phyloP scores from a whole-genome alignment of 371 early-diverging fungal genomes.

The Synchytrium microbalum region DNA sequence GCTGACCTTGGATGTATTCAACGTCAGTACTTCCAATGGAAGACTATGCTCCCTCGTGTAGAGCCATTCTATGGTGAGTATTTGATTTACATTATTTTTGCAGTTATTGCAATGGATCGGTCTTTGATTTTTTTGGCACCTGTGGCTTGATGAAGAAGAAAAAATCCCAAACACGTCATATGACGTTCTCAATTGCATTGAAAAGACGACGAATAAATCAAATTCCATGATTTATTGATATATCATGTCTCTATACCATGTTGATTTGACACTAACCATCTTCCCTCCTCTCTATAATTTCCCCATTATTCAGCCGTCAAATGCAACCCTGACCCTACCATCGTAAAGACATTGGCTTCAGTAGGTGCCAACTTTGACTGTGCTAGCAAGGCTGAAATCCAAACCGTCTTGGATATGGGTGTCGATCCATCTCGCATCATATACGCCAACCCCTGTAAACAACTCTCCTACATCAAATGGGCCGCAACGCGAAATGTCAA shows the following conservation, averaged over 20 bases:
- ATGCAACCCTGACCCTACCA: constrained; percentile 86
- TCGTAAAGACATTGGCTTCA: constrained; percentile 73
- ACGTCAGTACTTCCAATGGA: constrained; percentile 81
- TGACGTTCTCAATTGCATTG: no score
- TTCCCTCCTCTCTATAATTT: no score
- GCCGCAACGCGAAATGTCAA: constrained; percentile 67
- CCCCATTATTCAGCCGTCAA: constrained; percentile 68
- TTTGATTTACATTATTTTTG: no score
- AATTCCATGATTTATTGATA: no score
- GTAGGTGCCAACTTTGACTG: constrained; percentile 91
- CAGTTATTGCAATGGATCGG: no score
- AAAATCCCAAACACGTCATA: no score
- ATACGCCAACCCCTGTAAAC: constrained; percentile 98
- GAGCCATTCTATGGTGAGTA: constrained; percentile 86
- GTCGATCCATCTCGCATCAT: constrained; percentile 76
- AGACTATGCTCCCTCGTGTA: constrained; percentile 72
- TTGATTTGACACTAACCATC: neutral
- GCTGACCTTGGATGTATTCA: constrained; percentile 83
- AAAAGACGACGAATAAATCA: no score
- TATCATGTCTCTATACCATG: no score
- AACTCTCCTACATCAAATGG: constrained; percentile 83
- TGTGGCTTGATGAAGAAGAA: no score
- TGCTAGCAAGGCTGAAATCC: constrained; percentile 65
- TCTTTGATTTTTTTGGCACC: no score
- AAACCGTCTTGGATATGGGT: constrained; percentile 70